These are phyloP conservation scores for Gyrodon lividus DNA, from an alignment of 768 basidiomycete genomes.

Conservation along the genomic window DNA sequence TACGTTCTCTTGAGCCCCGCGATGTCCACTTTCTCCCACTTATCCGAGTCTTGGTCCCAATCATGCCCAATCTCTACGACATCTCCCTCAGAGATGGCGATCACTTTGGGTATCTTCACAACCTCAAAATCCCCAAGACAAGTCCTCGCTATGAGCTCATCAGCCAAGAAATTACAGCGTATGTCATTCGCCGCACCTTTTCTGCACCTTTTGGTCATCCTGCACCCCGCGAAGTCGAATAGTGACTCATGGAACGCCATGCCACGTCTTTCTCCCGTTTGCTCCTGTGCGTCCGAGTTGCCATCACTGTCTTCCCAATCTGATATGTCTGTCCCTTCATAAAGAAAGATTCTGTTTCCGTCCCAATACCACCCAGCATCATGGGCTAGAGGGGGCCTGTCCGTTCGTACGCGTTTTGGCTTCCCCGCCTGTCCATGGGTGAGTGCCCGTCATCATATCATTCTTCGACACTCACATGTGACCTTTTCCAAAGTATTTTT, in stretches of 20 bases:
- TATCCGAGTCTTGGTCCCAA: constrained; percentile 8
- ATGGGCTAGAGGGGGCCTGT: constrained; percentile 12
- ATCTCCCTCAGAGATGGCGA: constrained; percentile 14
- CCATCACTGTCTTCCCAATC: not conserved
- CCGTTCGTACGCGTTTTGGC: constrained; percentile 10
- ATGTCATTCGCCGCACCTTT: constrained; percentile 12
- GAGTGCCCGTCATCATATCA: not conserved
- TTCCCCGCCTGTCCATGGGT: constrained; percentile 10
- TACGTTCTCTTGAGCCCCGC: constrained; percentile 17
- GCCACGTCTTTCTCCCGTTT: not conserved
- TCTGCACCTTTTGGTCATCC: not conserved
- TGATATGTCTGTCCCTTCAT: not conserved
- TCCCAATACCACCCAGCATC: constrained; percentile 29
- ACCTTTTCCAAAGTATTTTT: constrained; percentile 15
- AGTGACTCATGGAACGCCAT: not conserved
- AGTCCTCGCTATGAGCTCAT: not conserved
- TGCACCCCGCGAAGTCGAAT: constrained; percentile 1
- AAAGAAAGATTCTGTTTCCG: constrained; percentile 10
- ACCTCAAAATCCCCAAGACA: constrained; percentile 24
- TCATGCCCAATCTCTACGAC: not conserved
- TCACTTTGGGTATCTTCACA: constrained; percentile 17
- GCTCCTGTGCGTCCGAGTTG: not conserved
- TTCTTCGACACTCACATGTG: constrained; percentile 7
- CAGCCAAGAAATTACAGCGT: not conserved
- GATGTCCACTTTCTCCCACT: constrained; percentile 26